A percentile compares a stretch with the other conserved stretches of the same genome.
Conservation (phyloP, 306 rosid species). For the Prosopis cineraria region DNA sequence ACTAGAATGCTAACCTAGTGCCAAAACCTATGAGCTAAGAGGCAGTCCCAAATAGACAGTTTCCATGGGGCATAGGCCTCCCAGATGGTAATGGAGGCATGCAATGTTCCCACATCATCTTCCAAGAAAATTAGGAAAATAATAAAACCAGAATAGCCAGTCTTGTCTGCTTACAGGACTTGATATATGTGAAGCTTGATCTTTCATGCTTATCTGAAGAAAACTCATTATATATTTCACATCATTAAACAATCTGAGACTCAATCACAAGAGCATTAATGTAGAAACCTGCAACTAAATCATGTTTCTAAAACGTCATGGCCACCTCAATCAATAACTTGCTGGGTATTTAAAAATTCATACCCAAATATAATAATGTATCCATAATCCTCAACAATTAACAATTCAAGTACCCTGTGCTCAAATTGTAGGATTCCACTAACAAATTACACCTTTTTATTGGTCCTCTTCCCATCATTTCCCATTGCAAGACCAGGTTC, state of each 20-base stretch:
- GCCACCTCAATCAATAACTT: background rate
- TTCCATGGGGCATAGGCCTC: no score
- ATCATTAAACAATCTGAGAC: background rate
- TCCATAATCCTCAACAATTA: background rate
- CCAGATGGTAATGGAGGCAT: no score
- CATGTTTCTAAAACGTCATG: background rate
- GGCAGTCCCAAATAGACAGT: no score
- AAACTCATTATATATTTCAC: background rate
- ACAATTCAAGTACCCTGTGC: background rate
- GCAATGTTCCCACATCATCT: background rate
- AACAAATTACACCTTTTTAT: background rate
- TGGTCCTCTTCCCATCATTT: background rate
- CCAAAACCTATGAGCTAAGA: no score
- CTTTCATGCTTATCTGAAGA: background rate
- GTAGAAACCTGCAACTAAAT: background rate
- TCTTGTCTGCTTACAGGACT: background rate
- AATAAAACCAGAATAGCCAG: background rate
- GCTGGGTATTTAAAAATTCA: background rate
- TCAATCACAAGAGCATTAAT: background rate
- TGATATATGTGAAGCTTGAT: background rate
- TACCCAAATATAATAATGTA: background rate
- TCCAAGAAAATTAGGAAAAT: background rate
- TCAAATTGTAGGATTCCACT: background rate
- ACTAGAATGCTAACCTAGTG: no score
- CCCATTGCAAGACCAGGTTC: background rate